Evolutionary conservation across 2,329 filamentous ascomycete species (phyloP).

Genomic region (Diaporthe aspalathi): DNA sequence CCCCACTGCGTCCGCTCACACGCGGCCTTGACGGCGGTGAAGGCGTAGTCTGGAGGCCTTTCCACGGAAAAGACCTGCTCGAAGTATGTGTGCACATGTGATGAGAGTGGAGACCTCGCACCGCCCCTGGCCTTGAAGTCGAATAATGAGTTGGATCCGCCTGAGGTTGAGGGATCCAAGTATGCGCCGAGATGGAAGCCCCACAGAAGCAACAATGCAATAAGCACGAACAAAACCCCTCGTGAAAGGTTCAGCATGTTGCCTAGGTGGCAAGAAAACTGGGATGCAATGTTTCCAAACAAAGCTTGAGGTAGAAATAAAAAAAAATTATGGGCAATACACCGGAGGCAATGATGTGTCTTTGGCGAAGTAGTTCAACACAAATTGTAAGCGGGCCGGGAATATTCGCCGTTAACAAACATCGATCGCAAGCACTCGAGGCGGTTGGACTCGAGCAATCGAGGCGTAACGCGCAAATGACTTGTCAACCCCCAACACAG

Average conservation of each 20-base stretch:
- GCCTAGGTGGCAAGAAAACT: background rate
- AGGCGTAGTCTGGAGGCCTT: conserved; percentile 41
- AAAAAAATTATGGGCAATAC: background rate
- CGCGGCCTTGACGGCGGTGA: conserved; percentile 41
- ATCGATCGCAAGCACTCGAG: no score
- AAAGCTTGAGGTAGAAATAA: no score
- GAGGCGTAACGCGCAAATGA: background rate
- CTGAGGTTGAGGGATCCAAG: background rate
- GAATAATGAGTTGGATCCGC: background rate
- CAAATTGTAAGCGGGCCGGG: background rate
- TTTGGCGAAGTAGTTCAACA: background rate
- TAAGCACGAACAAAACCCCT: background rate
- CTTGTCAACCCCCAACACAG: background rate
- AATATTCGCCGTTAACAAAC: background rate
- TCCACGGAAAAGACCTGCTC: conserved; percentile 47
- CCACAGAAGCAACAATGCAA: conserved; percentile 20
- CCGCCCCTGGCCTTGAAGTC: background rate
- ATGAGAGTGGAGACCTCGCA: conserved; percentile 16
- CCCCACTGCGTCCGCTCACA: conserved; percentile 37
- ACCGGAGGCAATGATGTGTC: background rate
- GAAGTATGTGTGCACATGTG: conserved; percentile 45
- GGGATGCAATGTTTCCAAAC: background rate
- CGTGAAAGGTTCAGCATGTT: conserved; percentile 15
- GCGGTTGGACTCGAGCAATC: background rate
- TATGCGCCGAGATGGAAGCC: conserved; percentile 27